Base-by-base conservation (phyloP, 2,329 filamentous ascomycete species). In the Myotisia sp. region DNA sequence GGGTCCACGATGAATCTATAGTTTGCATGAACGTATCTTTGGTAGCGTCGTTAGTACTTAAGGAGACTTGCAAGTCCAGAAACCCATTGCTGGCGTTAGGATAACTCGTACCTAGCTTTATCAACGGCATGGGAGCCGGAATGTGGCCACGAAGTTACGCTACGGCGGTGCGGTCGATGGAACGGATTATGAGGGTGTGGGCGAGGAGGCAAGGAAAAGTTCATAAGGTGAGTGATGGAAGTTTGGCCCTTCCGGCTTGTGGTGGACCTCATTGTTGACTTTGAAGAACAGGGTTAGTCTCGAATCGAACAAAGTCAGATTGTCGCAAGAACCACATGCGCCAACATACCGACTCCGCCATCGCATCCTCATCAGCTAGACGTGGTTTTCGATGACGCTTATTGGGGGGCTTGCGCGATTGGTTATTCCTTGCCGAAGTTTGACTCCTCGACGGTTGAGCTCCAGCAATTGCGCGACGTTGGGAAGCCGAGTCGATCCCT, bases 1-100 rank as follows among this genome's bases (percentile, higher is more conserved):
- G 90, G 87, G 40, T 83, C 77, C 33, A 98, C 86, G 39, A 98
- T 79, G 55, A 98, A 98, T 37, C 90, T 79, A 54, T 98, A 98
- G 56, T 98, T 98, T 44, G 90, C 85, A 56, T 98, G 86, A 10
- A 98, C 77, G 46, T 83, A 85, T 64, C 78, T 79, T 13, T 8
- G 18, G 18, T 13, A 39, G 3, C 16, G 8, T 26, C 13, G 6
- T n/a, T n/a, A n/a, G n/a, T n/a, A n/a, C n/a, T n/a, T n/a, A n/a
- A 14, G 32, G 30, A 20, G 24, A 6, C 8, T 8, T 30, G 13
- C 47, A 39, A 27, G 22, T 14, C 24, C n/a, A 23, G 10, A 16
- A 33, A 13, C 19, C 24, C 23, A 14, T 31, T 17, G 20, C 26
- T 5, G 17, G 21, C 7, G 9, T 6, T 18, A 23, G 10, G 13